A percentile compares a stretch with the other conserved stretches of the same genome.
These are phyloP conservation scores for Piedraia hortae DNA, from an alignment of 2,329 filamentous ascomycete genomes.

Conservation along the genomic window DNA sequence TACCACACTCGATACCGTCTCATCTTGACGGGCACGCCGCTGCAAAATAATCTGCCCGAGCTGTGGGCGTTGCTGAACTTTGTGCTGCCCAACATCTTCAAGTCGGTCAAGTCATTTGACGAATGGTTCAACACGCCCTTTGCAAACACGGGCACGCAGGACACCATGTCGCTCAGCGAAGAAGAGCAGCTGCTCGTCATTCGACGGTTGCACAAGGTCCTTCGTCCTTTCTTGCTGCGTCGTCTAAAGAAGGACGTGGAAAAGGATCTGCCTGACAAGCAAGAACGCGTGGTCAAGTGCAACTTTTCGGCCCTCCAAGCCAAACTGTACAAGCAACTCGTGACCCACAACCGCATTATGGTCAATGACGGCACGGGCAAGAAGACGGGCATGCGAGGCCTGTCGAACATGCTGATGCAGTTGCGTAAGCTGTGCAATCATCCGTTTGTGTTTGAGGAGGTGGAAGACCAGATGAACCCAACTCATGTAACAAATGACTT, in stretches of 20 bases:
- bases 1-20: slow-evolving; percentile 86
- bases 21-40: slow-evolving; percentile 85
- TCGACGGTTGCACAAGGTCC: slow-evolving; percentile 88
- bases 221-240: slow-evolving; percentile 86
- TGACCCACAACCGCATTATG: slow-evolving; percentile 78
- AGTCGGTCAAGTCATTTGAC: slow-evolving; percentile 93
- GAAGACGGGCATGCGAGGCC: slow-evolving; percentile 76
- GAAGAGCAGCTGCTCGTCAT: slow-evolving; percentile 98
- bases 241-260: slow-evolving; percentile 99
- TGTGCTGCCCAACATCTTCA: slow-evolving; percentile 93
- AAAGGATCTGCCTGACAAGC: slow-evolving; percentile 95
- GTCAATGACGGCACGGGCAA: slow-evolving; percentile 88
- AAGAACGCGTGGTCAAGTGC: slow-evolving; percentile 97
- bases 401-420: slow-evolving; percentile 99
- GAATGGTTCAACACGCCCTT: slow-evolving; percentile 99
- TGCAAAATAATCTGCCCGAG: slow-evolving; percentile 91
- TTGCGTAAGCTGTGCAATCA: slow-evolving; percentile 96
- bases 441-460: slow-evolving; percentile 92
- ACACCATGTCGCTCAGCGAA: slow-evolving; percentile 97
- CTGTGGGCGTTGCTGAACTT: slow-evolving; percentile 98
- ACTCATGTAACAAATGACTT: slow-evolving; percentile 67
- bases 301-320: slow-evolving; percentile 86
- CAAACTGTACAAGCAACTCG: slow-evolving; percentile 90
- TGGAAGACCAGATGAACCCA: slow-evolving; percentile 96
- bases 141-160: slow-evolving; percentile 88